Percentiles rank a stretch among this genome's conserved stretches.
Conservation (phyloP, 73 alveolate species). For the Loxodes magnus region DNA sequence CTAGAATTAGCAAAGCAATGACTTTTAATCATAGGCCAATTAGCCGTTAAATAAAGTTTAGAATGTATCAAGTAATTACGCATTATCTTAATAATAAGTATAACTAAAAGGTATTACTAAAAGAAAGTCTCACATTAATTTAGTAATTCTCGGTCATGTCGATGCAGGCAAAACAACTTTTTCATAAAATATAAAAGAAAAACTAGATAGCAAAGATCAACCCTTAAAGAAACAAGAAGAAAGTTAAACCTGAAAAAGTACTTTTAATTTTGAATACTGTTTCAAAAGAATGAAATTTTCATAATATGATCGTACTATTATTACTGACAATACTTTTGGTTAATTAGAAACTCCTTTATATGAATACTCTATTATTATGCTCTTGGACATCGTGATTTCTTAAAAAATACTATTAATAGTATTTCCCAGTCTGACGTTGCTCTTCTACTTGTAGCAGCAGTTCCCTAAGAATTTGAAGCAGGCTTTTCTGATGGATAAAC, state of each 20-base stretch:
- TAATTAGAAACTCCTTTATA: constrained; percentile 32
- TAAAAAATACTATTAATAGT: constrained; percentile 22
- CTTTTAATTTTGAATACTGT: not conserved
- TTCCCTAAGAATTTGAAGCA: constrained; percentile 50
- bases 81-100: no score
- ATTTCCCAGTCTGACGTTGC: constrained; percentile 61
- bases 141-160: not conserved
- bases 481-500: constrained; percentile 27
- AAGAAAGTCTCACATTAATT: no score
- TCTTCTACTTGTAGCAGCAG: constrained; percentile 53
- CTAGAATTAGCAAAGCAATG: no score
- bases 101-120: no score
- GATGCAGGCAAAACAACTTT: constrained; percentile 1
- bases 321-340: constrained; percentile 15
- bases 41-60: no score
- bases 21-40: no score
- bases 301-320: constrained; percentile 52
- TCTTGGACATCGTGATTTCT: constrained; percentile 50
- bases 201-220: not conserved
- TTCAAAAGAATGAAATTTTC: not conserved
- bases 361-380: constrained; percentile 45
- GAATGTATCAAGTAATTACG: no score
- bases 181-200: not conserved
- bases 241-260: not conserved
- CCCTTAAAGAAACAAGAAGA: not conserved